Base-by-base conservation (phyloP, 2,329 filamentous ascomycete genomes). In the Orbilia quercus region DNA sequence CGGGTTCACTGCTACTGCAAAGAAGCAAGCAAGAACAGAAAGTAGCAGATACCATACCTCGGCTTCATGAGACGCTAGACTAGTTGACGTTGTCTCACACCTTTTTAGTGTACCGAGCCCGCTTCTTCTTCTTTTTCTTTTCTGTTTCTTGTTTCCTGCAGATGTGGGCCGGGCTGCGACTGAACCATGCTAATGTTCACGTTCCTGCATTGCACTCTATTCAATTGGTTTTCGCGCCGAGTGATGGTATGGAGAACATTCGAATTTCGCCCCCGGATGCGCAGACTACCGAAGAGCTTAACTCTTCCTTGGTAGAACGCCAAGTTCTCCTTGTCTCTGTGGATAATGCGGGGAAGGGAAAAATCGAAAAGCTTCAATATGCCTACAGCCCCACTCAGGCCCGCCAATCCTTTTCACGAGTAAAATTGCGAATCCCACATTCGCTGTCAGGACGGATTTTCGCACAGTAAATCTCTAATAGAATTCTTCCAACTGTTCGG, bases 41-140 rank as follows among this genome's bases (percentile, higher is more conserved):
- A 55, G 67, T 72, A 64, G 40, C 67, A 20, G 60, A 72, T 72
- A 72, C 67, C 45, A 58, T 62, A 40, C 67, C 67, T 72, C 67
- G 67, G 67, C 54, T 72, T 72, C 67, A 72, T 54, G 59, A 72
- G 67, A 72, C 44, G 38, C 40, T 51, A 44, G 36, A n/a, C n/a
- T n/a, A n/a, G n/a, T n/a, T n/a, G n/a, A n/a, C n/a, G n/a, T 34
- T 44, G 45, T 51, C 62, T 58, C 58, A 60, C 16, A 22, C 34
- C 51, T 7, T 51, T 22, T 53, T 47, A 45, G 53, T 67, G 28
- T 59, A 57, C 67, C 67, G 67, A 72, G 48, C 51, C 59, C 57
- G 57, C 66, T 31, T 62, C n/a, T n/a, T n/a, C n/a, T n/a, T n/a
- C n/a, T n/a, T 25, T 42, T 48, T n/a, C 16, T 57, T 20, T 36